phyloP scores from a whole-genome alignment of 179 eudicot genomes.

The Nepenthes alata region DNA sequence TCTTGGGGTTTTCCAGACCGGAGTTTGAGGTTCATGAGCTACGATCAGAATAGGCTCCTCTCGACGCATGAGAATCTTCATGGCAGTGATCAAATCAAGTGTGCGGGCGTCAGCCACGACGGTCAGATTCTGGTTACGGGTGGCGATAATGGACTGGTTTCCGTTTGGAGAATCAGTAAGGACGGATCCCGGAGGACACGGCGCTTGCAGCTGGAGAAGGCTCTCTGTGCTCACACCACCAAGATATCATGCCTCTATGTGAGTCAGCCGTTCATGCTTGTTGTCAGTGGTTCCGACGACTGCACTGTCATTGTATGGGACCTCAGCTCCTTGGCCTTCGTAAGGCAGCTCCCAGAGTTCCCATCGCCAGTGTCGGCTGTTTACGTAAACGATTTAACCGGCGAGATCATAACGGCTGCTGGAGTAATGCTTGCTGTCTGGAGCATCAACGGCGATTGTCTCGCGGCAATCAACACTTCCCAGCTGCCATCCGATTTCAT shows the following conservation, averaged over 20 bases:
- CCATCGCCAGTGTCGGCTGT: slow-evolving; percentile 86
- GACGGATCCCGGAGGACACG: slow-evolving; percentile 42
- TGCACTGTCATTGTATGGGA: slow-evolving; percentile 90
- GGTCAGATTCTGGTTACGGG: slow-evolving; percentile 82
- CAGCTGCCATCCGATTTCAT: slow-evolving; percentile 88
- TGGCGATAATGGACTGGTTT: slow-evolving; percentile 77
- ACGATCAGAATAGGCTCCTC: slow-evolving; percentile 75
- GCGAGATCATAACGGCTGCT: slow-evolving; percentile 87
- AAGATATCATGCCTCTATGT: slow-evolving; percentile 72
- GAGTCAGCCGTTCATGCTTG: slow-evolving; percentile 94
- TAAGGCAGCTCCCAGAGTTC: slow-evolving; percentile 90
- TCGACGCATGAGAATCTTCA: slow-evolving; percentile 97
- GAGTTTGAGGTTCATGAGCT: slow-evolving; percentile 71
- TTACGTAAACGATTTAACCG: slow-evolving; percentile 70
- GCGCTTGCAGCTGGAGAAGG: slow-evolving; percentile 48
- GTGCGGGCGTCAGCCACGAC: slow-evolving; percentile 77
- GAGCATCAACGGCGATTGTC: slow-evolving; percentile 94
- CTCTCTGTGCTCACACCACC: slow-evolving; percentile 67
- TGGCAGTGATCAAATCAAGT: slow-evolving; percentile 75
- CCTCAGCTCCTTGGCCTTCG: slow-evolving; percentile 64
- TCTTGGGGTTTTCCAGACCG: slow-evolving; percentile 99
- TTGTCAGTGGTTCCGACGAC: slow-evolving; percentile 90
- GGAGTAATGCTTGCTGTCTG: slow-evolving; percentile 82
- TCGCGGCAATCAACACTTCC: slow-evolving; percentile 79
- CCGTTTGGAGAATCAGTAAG: slow-evolving; percentile 73